A percentile compares a stretch with the other conserved stretches of the same genome.
These are phyloP conservation scores for Warburgia ugandensis DNA, from an alignment of 164 flowering plant species.

Conservation along the genomic window DNA sequence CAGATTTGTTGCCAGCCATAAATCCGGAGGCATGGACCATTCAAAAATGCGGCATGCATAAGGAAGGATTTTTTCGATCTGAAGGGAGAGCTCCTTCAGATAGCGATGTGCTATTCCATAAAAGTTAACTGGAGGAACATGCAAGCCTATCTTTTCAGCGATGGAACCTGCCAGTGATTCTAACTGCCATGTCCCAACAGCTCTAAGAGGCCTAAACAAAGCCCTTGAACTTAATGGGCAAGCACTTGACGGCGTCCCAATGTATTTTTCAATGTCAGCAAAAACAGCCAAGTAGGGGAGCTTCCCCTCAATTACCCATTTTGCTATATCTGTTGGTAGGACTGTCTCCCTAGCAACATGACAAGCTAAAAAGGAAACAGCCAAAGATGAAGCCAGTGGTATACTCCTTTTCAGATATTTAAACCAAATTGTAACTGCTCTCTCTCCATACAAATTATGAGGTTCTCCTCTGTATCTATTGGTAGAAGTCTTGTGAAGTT, in stretches of 20 bases:
- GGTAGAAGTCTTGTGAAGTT: constrained; percentile 12
- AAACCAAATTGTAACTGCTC: constrained; percentile 56
- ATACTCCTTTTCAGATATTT: constrained; percentile 44
- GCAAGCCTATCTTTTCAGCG: constrained; percentile 54
- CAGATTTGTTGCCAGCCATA: constrained; percentile 54
- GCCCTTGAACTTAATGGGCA: constrained; percentile 54
- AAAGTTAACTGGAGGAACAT: constrained; percentile 85
- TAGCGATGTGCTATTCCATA: constrained; percentile 54
- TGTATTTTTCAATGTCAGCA: constrained; percentile 42
- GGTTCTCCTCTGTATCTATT: constrained; percentile 31
- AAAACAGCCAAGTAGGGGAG: constrained; percentile 77
- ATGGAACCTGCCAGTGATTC: constrained; percentile 63
- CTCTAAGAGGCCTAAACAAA: constrained; percentile 61
- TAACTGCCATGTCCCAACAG: constrained; percentile 40
- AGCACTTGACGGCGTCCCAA: constrained; percentile 34
- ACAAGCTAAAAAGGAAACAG: constrained; percentile 68
- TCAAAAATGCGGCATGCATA: constrained; percentile 50
- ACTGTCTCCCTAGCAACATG: constrained; percentile 72
- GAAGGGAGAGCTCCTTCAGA: constrained; percentile 55
- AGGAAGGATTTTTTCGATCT: constrained; percentile 51
- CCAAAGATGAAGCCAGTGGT: constrained; percentile 53
- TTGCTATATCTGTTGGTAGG: constrained; percentile 65
- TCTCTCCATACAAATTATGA: constrained; percentile 43
- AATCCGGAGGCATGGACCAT: constrained; percentile 84
- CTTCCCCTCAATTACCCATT: constrained; percentile 81